A percentile compares a stretch with the other conserved stretches of the same genome.
Conservation (phyloP, 2,329 filamentous ascomycete genomes). For the Pyricularia pennisetigena region DNA sequence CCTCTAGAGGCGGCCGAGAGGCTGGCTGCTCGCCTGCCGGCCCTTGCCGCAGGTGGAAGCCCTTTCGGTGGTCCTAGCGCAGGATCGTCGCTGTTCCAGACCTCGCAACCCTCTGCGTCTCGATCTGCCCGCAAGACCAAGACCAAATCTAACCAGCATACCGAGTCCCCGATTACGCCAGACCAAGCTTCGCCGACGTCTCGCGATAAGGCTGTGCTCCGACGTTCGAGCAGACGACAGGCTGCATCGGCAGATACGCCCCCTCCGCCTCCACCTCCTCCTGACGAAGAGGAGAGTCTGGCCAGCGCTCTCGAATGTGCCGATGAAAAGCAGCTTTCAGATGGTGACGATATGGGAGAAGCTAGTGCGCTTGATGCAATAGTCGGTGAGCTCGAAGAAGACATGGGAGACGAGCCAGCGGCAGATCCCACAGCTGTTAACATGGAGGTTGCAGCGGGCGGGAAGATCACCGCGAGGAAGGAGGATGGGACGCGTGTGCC, state of each 20-base stretch:
- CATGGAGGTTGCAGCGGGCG: conserved; percentile 76
- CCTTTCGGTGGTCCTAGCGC: conserved; percentile 10
- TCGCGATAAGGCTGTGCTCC: conserved; percentile 47
- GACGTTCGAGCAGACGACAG: conserved; percentile 55
- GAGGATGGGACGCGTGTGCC: conserved; percentile 83
- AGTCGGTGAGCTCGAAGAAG: conserved; percentile 83
- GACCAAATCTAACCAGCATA: conserved; percentile 17
- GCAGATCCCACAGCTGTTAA: conserved; percentile 82
- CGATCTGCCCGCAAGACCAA: conserved; percentile 37
- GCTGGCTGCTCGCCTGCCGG: conserved; percentile 31
- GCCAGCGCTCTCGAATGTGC: conserved; percentile 79
- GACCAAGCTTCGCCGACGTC: conserved; percentile 37
- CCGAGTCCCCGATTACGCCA: conserved; percentile 29
- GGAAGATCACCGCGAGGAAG: conserved; percentile 82
- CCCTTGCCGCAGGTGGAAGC: conserved; percentile 6
- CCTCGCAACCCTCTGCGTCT: conserved; percentile 29
- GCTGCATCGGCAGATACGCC: conserved; percentile 41
- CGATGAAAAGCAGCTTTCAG: conserved; percentile 77
- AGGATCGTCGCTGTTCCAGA: conserved; percentile 24
- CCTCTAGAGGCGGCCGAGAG: conserved; percentile 37
- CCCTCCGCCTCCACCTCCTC: conserved; percentile 38
- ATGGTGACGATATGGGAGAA: conserved; percentile 61
- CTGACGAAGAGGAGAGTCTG: conserved; percentile 48
- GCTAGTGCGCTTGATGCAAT: conserved; percentile 68
- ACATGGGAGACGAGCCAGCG: conserved; percentile 63